phyloP scores from a whole-genome alignment of 306 rosid genomes.

The Quercus glauca region DNA sequence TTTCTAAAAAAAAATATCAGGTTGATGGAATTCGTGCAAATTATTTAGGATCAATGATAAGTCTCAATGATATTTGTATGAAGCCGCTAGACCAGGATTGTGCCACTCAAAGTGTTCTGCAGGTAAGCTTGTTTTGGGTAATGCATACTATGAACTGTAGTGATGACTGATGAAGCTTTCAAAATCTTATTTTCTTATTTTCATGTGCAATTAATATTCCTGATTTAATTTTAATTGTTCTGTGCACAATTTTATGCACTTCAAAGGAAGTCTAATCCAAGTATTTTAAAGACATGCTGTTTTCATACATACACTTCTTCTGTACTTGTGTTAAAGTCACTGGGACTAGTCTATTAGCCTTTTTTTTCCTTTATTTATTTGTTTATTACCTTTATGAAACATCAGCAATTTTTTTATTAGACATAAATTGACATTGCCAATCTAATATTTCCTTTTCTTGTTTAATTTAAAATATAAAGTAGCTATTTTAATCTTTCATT shows the following conservation, averaged over 20 bases:
- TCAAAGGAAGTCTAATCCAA: not conserved
- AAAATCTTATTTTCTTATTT: not conserved
- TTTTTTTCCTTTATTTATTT: not conserved
- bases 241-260: not conserved
- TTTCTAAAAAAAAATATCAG: conserved; percentile 40
- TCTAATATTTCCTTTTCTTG: not conserved
- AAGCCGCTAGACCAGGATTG: conserved; percentile 93
- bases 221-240: not conserved
- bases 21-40: conserved; percentile 80
- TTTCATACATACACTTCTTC: not conserved
- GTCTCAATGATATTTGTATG: conserved; percentile 90
- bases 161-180: not conserved
- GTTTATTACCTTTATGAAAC: not conserved
- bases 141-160: conserved; percentile 1
- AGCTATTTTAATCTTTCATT: not conserved
- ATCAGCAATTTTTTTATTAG: not conserved
- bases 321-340: not conserved
- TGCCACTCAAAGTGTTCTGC: conserved; percentile 90
- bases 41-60: conserved; percentile 60
- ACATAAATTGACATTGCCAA: not conserved
- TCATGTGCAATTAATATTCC: not conserved
- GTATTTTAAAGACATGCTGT: not conserved
- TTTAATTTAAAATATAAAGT: not conserved
- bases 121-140: conserved; percentile 50
- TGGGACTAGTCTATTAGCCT: not conserved